Percentiles rank a stretch among this genome's conserved stretches.
These are phyloP conservation scores for Waltiozyma sp. DNA, from an alignment of 1,139 yeast genomes.

Conservation along the genomic window DNA sequence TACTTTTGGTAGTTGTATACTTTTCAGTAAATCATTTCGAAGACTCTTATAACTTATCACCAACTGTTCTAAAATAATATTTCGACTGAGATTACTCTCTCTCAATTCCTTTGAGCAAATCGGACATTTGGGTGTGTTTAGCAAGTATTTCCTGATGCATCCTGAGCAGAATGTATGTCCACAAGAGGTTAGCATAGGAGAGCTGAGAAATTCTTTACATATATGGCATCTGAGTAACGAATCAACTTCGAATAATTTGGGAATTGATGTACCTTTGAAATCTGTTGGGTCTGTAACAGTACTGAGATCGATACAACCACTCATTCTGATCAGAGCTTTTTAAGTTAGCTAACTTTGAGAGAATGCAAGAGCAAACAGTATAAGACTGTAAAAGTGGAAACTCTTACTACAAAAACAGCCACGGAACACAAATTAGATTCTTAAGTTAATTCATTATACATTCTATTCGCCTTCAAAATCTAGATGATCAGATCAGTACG, in stretches of 20 bases:
- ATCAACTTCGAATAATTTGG: conserved; percentile 53
- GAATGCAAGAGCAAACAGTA: no score
- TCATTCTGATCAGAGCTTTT: background rate
- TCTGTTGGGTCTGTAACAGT: conserved; percentile 60
- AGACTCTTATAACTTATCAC: conserved; percentile 41
- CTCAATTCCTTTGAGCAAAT: conserved; percentile 62
- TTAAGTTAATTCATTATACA: no score
- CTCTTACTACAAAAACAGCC: no score
- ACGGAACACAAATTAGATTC: no score
- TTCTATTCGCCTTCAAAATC: no score
- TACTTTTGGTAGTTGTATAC: background rate
- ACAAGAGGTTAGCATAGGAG: conserved; percentile 81
- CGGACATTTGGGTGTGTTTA: conserved; percentile 59
- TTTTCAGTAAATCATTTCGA: conserved; percentile 23
- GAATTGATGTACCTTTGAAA: conserved; percentile 44
- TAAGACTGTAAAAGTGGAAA: no score
- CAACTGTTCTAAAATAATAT: conserved; percentile 63
- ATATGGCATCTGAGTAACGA: conserved; percentile 72
- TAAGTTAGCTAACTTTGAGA: no score
- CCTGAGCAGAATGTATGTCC: conserved; percentile 87
- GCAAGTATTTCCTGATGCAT: conserved; percentile 68
- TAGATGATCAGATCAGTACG: no score
- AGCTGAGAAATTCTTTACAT: conserved; percentile 76
- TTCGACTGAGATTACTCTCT: conserved; percentile 62
- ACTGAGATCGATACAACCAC: conserved; percentile 3